phyloP scores from a whole-genome alignment of 805 yeast genomes.

The Clavispora vitiphila region DNA sequence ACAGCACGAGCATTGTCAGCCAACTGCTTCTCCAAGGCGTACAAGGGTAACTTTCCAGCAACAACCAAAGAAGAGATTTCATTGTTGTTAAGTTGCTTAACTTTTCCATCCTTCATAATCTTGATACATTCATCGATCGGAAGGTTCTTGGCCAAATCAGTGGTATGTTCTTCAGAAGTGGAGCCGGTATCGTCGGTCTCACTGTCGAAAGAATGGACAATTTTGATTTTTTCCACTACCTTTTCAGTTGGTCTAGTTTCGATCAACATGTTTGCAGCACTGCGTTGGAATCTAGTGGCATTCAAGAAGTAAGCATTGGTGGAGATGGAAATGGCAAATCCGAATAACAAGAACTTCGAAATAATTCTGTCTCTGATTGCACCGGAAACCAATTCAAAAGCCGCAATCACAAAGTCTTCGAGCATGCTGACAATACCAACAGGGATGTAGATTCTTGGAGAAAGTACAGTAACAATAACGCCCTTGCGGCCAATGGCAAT shows the following conservation, averaged over 20 bases:
- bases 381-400: slow-evolving; percentile 51
- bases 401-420: slow-evolving; percentile 54
- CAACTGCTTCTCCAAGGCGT: slow-evolving; percentile 90
- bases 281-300: slow-evolving; percentile 68
- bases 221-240: slow-evolving; percentile 20
- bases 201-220: slow-evolving; percentile 1
- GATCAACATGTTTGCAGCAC: slow-evolving; percentile 37
- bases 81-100: slow-evolving; percentile 59
- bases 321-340: slow-evolving; percentile 68
- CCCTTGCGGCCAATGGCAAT: slow-evolving; percentile 44
- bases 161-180: slow-evolving; percentile 20
- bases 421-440: slow-evolving; percentile 48
- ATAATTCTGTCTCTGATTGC: slow-evolving; percentile 78
- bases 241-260: slow-evolving; percentile 24
- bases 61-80: slow-evolving; percentile 71
- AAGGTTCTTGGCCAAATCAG: slow-evolving; percentile 23
- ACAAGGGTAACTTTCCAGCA: slow-evolving; percentile 78
- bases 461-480: slow-evolving; percentile 53
- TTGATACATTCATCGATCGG: slow-evolving; percentile 62
- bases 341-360: slow-evolving; percentile 69
- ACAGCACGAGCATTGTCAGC: slow-evolving; percentile 91
- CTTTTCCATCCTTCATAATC: slow-evolving; percentile 64
- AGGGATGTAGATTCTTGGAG: slow-evolving; percentile 56
- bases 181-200: slow-evolving; percentile 15
- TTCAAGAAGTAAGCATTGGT: slow-evolving; percentile 82